A percentile compares a stretch with the other conserved stretches of the same genome.
phyloP scores from a whole-genome alignment of 257 asterid genomes.

The Ilex asprella region DNA sequence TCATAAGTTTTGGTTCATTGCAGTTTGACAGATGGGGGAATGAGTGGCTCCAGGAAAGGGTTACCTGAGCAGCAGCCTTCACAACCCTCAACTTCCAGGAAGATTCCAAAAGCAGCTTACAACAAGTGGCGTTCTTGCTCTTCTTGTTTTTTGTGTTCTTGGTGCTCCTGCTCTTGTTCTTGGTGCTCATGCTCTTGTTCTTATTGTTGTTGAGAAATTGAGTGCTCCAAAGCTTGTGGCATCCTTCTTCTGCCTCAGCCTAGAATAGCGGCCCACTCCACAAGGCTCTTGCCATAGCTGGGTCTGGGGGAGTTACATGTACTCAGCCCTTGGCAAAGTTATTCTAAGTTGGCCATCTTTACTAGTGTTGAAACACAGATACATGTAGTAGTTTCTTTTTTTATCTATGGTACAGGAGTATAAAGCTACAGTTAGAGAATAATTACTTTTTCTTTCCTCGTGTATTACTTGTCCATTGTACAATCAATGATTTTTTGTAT shows the following conservation, averaged over 20 bases:
- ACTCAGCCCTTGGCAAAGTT: no score
- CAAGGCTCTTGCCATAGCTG: no score
- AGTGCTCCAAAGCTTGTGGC: constrained; percentile 5
- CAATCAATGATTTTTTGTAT: no score
- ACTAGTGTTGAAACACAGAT: no score
- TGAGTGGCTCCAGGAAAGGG: constrained; percentile 1
- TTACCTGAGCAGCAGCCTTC: constrained; percentile 6
- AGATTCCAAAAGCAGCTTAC: constrained; percentile 11
- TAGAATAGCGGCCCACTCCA: background rate
- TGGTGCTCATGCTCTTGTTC: constrained; percentile 15
- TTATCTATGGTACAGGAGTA: no score
- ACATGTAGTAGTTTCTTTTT: no score
- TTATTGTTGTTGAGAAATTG: constrained; percentile 15
- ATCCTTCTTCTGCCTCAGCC: constrained; percentile 6
- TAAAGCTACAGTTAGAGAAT: no score
- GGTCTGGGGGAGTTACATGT: no score
- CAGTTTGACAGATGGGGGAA: constrained; percentile 23
- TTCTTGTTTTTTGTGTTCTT: constrained; percentile 20
- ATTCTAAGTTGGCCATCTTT: no score
- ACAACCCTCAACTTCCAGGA: constrained; percentile 7
- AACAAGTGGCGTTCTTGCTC: constrained; percentile 18
- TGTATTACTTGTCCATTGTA: no score
- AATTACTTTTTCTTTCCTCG: no score
- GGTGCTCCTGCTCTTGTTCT: constrained; percentile 23
- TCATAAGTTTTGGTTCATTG: background rate